phyloP scores from a whole-genome alignment of 768 basidiomycete genomes.

The Coprinopsis cinerea region DNA sequence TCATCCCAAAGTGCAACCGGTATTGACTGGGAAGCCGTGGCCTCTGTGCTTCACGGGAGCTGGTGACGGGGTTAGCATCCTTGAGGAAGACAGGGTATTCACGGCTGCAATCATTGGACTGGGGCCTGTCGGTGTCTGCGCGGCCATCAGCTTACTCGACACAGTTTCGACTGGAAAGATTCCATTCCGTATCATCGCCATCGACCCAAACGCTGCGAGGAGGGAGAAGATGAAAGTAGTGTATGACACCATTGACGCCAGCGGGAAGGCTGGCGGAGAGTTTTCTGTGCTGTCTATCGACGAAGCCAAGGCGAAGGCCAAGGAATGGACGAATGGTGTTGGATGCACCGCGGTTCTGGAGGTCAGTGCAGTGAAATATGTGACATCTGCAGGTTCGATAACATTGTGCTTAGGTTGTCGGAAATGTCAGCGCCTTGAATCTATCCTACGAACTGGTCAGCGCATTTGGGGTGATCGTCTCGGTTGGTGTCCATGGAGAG shows the following conservation, averaged over 20 bases:
- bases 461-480: constrained; percentile 69
- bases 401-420: constrained; percentile 56
- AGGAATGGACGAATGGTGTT: constrained; percentile 47
- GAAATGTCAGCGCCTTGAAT: constrained; percentile 55
- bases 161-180: constrained; percentile 39
- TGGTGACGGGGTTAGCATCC: constrained; percentile 27
- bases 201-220: constrained; percentile 55
- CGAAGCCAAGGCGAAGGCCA: constrained; percentile 43
- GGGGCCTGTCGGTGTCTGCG: constrained; percentile 76
- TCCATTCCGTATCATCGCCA: constrained; percentile 52
- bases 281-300: constrained; percentile 48
- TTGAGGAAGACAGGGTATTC: constrained; percentile 42
- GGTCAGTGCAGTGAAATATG: constrained; percentile 29
- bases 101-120: constrained; percentile 68
- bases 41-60: constrained; percentile 38
- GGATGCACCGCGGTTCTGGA: constrained; percentile 67
- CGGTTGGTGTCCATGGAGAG: constrained; percentile 67
- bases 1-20: constrained; percentile 63
- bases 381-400: too few species aligned
- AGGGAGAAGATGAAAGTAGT: constrained; percentile 56
- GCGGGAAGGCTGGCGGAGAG: constrained; percentile 39
- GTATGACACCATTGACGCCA: constrained; percentile 41
- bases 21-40: constrained; percentile 55
- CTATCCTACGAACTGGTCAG: constrained; percentile 68
- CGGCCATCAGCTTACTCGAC: constrained; percentile 59